Evolutionary conservation across 257 asterid species (phyloP), one percentile per base, ranked within the genome.

Genomic region (Parsonsia alboflavescens): DNA sequence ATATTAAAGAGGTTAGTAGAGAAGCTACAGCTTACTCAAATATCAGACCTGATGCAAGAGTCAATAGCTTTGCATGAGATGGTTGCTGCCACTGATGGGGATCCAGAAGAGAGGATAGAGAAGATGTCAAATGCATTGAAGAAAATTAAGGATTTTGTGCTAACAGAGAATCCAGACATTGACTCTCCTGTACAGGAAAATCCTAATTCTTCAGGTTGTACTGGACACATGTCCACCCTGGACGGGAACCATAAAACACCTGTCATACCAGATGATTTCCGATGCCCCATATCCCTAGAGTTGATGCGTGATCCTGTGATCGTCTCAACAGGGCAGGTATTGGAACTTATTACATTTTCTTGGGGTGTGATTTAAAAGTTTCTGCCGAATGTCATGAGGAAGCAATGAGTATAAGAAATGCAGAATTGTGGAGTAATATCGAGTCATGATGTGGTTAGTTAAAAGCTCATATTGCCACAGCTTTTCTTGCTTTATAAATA

Each of bases 281-380:
- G 99, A 8, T 95, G 99, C 71, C 98, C 99, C 64, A 89, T 92
- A 79, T 95, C 98, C 54, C 85, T 92, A 71, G 99, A 95, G 88
- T 84, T 95, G 82, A 92, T 95, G 98, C 82, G 77, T 79, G 99
- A 95, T 82, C 99, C 99, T 49, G 99, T 92, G 85, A 95, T 95
- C 80, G 97, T 95, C 74, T 92, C 99, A 52, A 92, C 99, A 0
- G 98, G 99, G 52, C 98, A 95, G 98, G 99, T 95, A 84, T 76
- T 71, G 58, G 46, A 73, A 57, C 82, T 41, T 33, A 46, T 28
- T 67, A 53, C 28, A 65, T 39, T 65, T 33, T 65, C 26, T 17
- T 65, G 16, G 46, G 46, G 26, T 19, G 39, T 22, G 44, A 64
- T 0, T 28, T 33, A 21, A 9, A 9, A n/a, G 13, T 45, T 24